phyloP scores from a whole-genome alignment of 2,329 filamentous ascomycete genomes.

The Grosmannia clavigera region DNA sequence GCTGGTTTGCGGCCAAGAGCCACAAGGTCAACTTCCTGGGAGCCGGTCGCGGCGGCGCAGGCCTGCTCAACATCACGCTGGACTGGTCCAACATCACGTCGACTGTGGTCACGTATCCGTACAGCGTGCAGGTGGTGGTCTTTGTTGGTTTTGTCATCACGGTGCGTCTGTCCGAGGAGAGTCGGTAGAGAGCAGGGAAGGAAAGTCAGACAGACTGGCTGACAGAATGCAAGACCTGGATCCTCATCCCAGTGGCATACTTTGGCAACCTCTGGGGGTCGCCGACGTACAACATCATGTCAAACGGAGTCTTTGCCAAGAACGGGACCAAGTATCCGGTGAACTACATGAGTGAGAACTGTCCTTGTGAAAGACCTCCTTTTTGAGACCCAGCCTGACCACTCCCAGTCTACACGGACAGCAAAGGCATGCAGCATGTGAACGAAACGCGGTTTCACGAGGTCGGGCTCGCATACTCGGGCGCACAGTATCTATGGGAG shows the following conservation, averaged over 20 bases:
- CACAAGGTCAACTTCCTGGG: constrained; percentile 14
- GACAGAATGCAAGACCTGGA: constrained; percentile 10
- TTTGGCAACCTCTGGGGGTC: constrained; percentile 13
- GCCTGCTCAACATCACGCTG: constrained; percentile 12
- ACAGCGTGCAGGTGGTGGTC: constrained; percentile 13
- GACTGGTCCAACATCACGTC: constrained; percentile 15
- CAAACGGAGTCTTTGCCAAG: constrained; percentile 10
- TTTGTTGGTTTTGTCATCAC: constrained; percentile 11
- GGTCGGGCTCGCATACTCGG: constrained; percentile 11
- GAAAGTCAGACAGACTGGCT: not conserved
- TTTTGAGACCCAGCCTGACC: not conserved
- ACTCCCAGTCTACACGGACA: constrained; percentile 5
- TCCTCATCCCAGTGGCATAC: constrained; percentile 13
- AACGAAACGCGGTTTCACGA: constrained; percentile 13
- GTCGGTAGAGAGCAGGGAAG: not conserved
- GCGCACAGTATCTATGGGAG: constrained; percentile 11
- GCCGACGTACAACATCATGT: constrained; percentile 13
- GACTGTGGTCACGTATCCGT: constrained; percentile 12
- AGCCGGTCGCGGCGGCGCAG: constrained; percentile 11
- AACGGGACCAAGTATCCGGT: constrained; percentile 12
- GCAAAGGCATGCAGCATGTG: constrained; percentile 4
- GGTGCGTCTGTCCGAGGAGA: not conserved
- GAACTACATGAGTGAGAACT: not conserved
- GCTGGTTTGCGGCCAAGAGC: constrained; percentile 13
- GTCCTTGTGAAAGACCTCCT: not conserved